These are phyloP conservation scores for Dichotomopilus funicola DNA, from an alignment of 2,329 filamentous ascomycete species.

Conservation along the genomic window DNA sequence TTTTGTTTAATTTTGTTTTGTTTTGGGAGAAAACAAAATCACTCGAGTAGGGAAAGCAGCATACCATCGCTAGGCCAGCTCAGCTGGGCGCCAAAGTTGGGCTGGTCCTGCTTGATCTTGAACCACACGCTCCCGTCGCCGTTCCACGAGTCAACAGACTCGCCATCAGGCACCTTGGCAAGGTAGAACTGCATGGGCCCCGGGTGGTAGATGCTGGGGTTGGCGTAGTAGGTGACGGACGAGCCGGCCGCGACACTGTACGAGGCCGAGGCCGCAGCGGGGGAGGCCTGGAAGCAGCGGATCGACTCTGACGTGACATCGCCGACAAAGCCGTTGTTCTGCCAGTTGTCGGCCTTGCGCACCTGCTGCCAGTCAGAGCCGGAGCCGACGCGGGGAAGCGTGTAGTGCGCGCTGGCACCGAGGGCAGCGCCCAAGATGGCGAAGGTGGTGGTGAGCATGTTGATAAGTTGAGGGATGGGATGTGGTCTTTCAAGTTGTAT, in stretches of 20 bases:
- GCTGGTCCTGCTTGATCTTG: slow-evolving; percentile 40
- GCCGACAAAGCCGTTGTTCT: slow-evolving; percentile 44
- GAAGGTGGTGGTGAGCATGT: slow-evolving; percentile 17
- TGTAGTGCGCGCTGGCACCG: slow-evolving; percentile 26
- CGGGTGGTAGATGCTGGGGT: slow-evolving; percentile 36
- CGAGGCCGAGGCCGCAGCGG: slow-evolving; percentile 33
- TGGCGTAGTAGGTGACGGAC: slow-evolving; percentile 37
- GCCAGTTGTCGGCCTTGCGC: slow-evolving; percentile 43
- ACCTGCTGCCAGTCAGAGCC: slow-evolving; percentile 41
- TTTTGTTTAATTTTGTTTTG: too few species aligned
- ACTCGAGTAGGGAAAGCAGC: not conserved
- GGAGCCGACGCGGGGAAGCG: slow-evolving; percentile 32
- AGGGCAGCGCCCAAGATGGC: slow-evolving; percentile 18
- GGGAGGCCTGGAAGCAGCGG: slow-evolving; percentile 42
- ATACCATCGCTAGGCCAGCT: slow-evolving; percentile 37
- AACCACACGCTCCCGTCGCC: slow-evolving; percentile 36
- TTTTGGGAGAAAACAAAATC: not conserved
- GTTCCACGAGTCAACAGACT: slow-evolving; percentile 32
- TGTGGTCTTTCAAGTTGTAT: too few species aligned
- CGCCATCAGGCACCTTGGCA: slow-evolving; percentile 34
- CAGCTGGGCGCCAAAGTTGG: slow-evolving; percentile 33
- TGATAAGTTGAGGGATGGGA: not conserved
- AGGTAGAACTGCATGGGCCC: slow-evolving; percentile 36
- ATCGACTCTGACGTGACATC: slow-evolving; percentile 41
- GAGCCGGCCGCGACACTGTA: slow-evolving; percentile 40